These are phyloP conservation scores for Cylindrotheca closterium DNA, from an alignment of 108 stramenopile genomes.

Conservation along the genomic window DNA sequence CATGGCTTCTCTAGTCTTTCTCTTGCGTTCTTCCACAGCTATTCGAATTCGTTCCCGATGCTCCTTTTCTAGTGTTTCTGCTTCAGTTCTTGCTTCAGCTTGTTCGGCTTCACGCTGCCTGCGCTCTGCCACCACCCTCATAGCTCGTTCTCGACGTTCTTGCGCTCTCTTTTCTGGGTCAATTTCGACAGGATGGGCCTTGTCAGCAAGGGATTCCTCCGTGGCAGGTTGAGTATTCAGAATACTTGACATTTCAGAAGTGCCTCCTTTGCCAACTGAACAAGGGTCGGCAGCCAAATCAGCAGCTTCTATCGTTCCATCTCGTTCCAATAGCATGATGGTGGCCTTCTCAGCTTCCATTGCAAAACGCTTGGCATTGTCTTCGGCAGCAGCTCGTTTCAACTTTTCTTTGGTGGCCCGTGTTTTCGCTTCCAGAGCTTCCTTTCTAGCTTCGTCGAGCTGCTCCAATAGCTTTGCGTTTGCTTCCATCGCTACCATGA, in stretches of 20 bases:
- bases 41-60: slow-evolving; percentile 27
- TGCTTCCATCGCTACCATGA: slow-evolving; percentile 2
- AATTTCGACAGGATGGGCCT: no score
- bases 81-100: neutral
- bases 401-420: neutral
- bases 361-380: neutral
- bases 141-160: neutral
- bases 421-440: neutral
- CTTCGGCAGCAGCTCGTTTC: neutral
- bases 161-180: no score
- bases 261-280: no score
- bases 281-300: no score
- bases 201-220: no score
- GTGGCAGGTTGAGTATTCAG: no score
- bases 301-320: no score
- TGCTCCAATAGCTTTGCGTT: neutral
- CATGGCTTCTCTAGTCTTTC: slow-evolving; percentile 39
- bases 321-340: no score
- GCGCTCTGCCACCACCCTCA: slow-evolving; percentile 1
- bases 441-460: neutral
- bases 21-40: slow-evolving; percentile 40
- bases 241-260: no score
- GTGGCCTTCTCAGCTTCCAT: neutral
- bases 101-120: neutral
- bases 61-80: slow-evolving; percentile 10